Conservation (phyloP, 2,329 filamentous ascomycete species). For the Trichoderma sp. region DNA sequence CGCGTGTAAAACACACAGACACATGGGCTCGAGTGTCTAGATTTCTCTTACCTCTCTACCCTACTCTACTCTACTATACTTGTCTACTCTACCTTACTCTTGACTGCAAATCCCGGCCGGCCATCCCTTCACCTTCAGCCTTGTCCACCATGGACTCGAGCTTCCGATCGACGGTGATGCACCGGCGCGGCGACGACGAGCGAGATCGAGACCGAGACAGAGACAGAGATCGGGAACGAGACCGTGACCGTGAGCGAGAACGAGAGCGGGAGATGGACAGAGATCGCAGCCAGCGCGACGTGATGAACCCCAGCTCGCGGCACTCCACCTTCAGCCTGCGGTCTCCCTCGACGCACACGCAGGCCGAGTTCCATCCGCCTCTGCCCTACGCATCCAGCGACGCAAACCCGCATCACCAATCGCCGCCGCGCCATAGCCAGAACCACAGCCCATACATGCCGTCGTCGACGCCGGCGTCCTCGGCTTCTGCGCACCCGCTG, state of each 20-base stretch:
- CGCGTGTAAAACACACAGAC: slow-evolving; percentile 1
- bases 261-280: slow-evolving; percentile 25
- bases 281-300: slow-evolving; percentile 43
- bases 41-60: background rate
- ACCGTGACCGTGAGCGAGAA: slow-evolving; percentile 26
- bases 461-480: slow-evolving; percentile 33
- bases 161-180: slow-evolving; percentile 54
- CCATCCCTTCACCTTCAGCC: background rate
- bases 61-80: no score
- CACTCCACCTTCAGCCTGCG: slow-evolving; percentile 51
- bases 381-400: slow-evolving; percentile 30
- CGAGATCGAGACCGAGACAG: slow-evolving; percentile 38
- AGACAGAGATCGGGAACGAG: slow-evolving; percentile 36
- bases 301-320: slow-evolving; percentile 44
- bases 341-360: slow-evolving; percentile 49
- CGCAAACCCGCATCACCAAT: slow-evolving; percentile 35
- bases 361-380: slow-evolving; percentile 42
- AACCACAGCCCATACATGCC: slow-evolving; percentile 41
- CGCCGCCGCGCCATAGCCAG: slow-evolving; percentile 35
- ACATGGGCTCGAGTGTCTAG: slow-evolving; percentile 16
- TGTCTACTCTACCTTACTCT: background rate
- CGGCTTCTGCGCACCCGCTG: slow-evolving; percentile 35
- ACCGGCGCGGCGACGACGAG: slow-evolving; percentile 44
- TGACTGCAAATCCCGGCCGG: background rate
- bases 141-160: slow-evolving; percentile 45